Conservation (phyloP, 768 basidiomycete species). For the Tricholoma sp. region DNA sequence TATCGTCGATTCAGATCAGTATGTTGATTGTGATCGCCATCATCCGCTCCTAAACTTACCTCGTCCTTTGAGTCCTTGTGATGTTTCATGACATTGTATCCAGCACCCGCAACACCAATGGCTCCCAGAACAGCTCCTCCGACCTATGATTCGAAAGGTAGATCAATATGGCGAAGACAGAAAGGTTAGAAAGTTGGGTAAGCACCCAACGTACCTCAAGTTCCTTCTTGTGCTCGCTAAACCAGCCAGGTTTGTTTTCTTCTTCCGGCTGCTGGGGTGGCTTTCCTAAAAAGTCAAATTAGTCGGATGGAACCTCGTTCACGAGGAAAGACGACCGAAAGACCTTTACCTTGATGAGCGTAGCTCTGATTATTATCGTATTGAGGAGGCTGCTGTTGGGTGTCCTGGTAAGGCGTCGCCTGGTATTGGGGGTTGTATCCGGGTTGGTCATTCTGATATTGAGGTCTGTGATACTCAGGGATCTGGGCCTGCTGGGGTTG, state of each 20-base stretch:
- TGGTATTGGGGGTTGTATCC: background rate
- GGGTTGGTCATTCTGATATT: background rate
- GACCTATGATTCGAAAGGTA: background rate
- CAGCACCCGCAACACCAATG: background rate
- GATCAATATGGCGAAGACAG: background rate
- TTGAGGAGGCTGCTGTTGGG: conserved; percentile 10
- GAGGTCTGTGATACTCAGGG: background rate
- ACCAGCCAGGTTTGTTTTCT: conserved; percentile 53
- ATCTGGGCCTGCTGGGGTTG: conserved; percentile 21
- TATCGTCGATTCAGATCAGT: too few species aligned
- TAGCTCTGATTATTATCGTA: conserved; percentile 16
- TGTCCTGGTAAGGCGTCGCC: too few species aligned
- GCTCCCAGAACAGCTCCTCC: background rate
- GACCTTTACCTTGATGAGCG: conserved; percentile 10
- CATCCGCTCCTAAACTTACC: background rate
- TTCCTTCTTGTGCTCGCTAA: conserved; percentile 50
- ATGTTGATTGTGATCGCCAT: too few species aligned
- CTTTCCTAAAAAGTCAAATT: background rate
- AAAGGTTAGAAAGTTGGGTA: background rate
- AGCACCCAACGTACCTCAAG: conserved; percentile 39
- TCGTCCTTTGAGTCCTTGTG: background rate
- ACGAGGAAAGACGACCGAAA: conserved; percentile 2
- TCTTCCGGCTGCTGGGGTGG: conserved; percentile 24
- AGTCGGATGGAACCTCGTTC: background rate
- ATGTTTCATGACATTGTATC: background rate